Evolutionary conservation across 192 early-diverging fungal species (phyloP), one percentile per base, ranked within the genome.

Genomic region (Backusella psychrophila): DNA sequence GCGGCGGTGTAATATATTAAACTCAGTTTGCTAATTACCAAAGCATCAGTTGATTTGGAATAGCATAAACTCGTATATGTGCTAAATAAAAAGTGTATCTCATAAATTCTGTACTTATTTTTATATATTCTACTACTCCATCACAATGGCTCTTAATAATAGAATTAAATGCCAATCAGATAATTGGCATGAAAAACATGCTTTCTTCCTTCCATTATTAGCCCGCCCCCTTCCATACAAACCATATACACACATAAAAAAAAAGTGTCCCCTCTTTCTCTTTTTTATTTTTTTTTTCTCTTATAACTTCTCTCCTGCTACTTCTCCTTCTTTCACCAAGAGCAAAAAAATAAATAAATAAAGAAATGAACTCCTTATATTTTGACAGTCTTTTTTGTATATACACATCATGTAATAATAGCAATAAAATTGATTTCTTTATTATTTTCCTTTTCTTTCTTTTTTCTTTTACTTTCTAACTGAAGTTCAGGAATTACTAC

Each of bases 361-460:
- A 59, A 29, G n/a, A 39, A 71, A 71, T 26, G 21, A 0, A 21
- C 38, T 52, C 46, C 29, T 72, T 41, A 44, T 72, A 26, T 72
- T 72, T 34, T 72, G 53, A 59, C 53, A 59, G 23, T 52, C 38
- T 39, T 52, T 72, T 72, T 41, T 72, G 21, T 52, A 34, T 52
- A 39, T 52, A 7, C 71, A 72, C 38, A 42, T 52, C 71, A 42
- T 38, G 23, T 15, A 31, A 72, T 42, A 39, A 42, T 31, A 34
- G 19, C 19, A 72, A 72, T 42, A 52, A 52, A 39, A 52, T 6
- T 31, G 26, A 21, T 23, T 72, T 42, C 38, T 72, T 44, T 72
- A 39, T 23, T 19, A 46, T 72, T 72, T 72, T 49, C 14, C 71
- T 49, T 72, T 72, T 72, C 38, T 72, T 72, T 72, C 38, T 52